These are phyloP conservation scores for Brassica nigra DNA, from an alignment of 345 rosid genomes.

Conservation along the genomic window DNA sequence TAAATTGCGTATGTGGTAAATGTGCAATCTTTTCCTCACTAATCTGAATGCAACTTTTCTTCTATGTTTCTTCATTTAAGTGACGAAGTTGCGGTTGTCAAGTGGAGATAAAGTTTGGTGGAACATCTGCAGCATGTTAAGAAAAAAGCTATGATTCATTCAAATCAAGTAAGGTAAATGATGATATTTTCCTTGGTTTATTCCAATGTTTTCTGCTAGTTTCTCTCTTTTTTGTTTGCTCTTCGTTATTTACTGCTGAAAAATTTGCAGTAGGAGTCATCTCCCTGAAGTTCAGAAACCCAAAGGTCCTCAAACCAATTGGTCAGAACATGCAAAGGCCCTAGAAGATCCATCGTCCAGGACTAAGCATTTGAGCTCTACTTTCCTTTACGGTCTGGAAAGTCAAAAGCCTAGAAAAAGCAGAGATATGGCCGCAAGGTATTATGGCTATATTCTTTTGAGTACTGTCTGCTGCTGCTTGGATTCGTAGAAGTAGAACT, in stretches of 20 bases:
- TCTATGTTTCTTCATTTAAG: not conserved
- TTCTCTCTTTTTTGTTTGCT: not conserved
- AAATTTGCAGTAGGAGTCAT: slow-evolving; percentile 45
- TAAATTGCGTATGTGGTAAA: not conserved
- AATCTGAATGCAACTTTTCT: not conserved
- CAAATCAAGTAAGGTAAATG: not conserved
- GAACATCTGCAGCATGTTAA: not conserved
- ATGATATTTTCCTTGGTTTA: not conserved
- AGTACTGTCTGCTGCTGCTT: not conserved
- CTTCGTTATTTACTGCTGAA: not conserved
- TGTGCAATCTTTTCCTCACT: not conserved
- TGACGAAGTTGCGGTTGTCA: not conserved
- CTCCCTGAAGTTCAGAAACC: slow-evolving; percentile 45
- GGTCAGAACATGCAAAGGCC: slow-evolving; percentile 64
- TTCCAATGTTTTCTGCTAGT: not conserved
- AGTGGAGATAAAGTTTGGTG: not conserved
- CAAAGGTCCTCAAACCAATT: slow-evolving; percentile 64
- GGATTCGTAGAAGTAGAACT: not conserved
- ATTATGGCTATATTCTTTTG: not conserved
- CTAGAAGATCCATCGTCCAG: slow-evolving; percentile 35
- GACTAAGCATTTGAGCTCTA: slow-evolving; percentile 57
- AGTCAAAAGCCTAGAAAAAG: slow-evolving; percentile 58
- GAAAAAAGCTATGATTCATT: not conserved
- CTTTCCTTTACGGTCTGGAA: slow-evolving; percentile 68
- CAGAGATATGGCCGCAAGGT: slow-evolving; percentile 59